Conservation (phyloP, 495 filamentous ascomycete genomes). For the Tuber umbilicatum region DNA sequence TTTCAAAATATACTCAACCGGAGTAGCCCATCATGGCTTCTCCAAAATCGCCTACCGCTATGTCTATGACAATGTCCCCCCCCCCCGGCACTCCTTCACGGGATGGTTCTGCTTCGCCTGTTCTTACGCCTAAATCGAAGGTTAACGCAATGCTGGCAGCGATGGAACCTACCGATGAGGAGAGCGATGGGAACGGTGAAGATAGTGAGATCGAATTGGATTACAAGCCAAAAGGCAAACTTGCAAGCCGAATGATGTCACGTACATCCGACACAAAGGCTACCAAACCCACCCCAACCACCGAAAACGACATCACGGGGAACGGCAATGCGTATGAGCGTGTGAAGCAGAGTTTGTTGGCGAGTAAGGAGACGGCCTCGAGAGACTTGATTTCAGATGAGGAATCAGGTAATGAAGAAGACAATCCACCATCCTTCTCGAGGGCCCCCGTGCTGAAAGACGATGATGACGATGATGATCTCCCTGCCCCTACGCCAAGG, state of each 20-base stretch:
- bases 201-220: slow-evolving; percentile 38
- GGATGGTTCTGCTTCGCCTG: slow-evolving; percentile 21
- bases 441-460: not conserved
- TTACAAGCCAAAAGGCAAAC: slow-evolving; percentile 55
- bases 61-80: slow-evolving; percentile 19
- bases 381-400: not conserved
- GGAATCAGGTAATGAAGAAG: slow-evolving; percentile 32
- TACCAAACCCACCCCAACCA: not conserved
- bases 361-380: slow-evolving; percentile 10
- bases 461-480: slow-evolving; percentile 11
- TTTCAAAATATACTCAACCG: not conserved
- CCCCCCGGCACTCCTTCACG: slow-evolving; percentile 21
- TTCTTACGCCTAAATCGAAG: slow-evolving; percentile 63
- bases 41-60: slow-evolving; percentile 3
- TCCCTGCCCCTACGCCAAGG: slow-evolving; percentile 16
- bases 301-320: slow-evolving; percentile 13
- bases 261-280: slow-evolving; percentile 24
- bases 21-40: slow-evolving; percentile 13
- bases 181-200: slow-evolving; percentile 47
- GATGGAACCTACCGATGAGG: slow-evolving; percentile 54
- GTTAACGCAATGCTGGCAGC: slow-evolving; percentile 61
- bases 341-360: slow-evolving; percentile 35
- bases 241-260: slow-evolving; percentile 62
- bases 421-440: slow-evolving; percentile 9
- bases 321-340: slow-evolving; percentile 40